Evolutionary conservation across 495 filamentous ascomycete species (phyloP), one percentile per base, ranked within the genome.

Genomic region (Physcia stellaris): DNA sequence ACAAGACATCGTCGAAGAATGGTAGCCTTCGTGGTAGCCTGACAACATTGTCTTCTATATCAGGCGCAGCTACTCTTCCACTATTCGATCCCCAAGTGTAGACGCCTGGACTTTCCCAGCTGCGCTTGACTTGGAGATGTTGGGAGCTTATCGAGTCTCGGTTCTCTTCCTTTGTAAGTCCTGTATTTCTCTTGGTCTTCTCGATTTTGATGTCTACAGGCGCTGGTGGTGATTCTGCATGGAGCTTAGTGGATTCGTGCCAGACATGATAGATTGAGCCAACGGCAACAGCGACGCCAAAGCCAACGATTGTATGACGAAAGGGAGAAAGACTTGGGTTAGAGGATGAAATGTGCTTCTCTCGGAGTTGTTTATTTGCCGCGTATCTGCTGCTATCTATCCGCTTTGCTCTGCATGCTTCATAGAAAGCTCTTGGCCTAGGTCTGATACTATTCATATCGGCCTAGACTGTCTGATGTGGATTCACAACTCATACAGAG

Each of bases 31-130:
- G 70, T 7, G 90, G 87, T 1, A 67, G 75, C 56, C 92, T 94
- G 47, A 98, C 68, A 31, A 74, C 57, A 17, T 58, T 58, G 32
- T 94, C 85, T 28, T 79, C 68, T 4, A 80, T 90, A 42, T 80
- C 82, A 1, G 88, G 86, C 20, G 85, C 88, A 20, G 77, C 83
- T 3, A 95, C 88, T 38, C 67, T 63, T 27, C 87, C 83, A n/a
- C 61, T 67, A 51, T 98, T 98, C 2, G 79, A 81, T 12, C 90
- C 90, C 88, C 90, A 98, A 20, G 77, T 75, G 61, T 93, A 94
- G 1, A 95, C 79, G 0, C 83, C 90, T 2, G 90, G 88, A 39
- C 82, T 78, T 57, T 86, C 85, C 73, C 82, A 79, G 52, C 83
- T 92, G 50, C 71, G 77, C 64, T 84, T 86, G 27, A 88, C 81